Evolutionary conservation across 1,284 basidiomycete genomes (phyloP), one percentile per base, ranked within the genome.

Genomic region (Volvariella volvacea): DNA sequence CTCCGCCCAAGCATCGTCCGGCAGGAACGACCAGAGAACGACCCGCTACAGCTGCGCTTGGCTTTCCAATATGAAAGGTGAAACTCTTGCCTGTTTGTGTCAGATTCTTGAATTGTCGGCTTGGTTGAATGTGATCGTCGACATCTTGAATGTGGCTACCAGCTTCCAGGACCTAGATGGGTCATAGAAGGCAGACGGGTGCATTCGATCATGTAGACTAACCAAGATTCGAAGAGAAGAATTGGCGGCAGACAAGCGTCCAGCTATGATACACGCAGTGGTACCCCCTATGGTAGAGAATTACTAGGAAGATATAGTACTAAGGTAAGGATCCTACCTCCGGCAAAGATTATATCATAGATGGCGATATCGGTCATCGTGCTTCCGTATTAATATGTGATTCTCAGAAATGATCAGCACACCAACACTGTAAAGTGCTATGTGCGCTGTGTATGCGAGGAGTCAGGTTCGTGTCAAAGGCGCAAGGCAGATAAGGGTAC

Each of bases 1-100:
- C 80, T 0, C 81, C 80, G 7, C 80, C 81, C 0, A 83, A 53
- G 36, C 68, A 72, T 33, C 70, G 65, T 0, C 73, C 80, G 28
- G 61, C 57, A 0, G 65, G 63, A 10, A 76, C 65, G 21, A 71
- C 44, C 2, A 62, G 49, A 4, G 63, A 51, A 9, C 79, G 71
- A 14, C 70, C 71, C 10, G 59, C 64, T 14, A 82, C 56, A 0
- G 69, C 60, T 2, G 62, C 48, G 48, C 67, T 74, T 0, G 72
- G 65, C 36, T 67, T 69, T 2, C 62, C 59, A 3, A 58, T 52
- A 43, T 78, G 63, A 47, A 66, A 61, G 2, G 68, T 70, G 37
- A 74, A 59, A 0, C 68, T 72, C 14, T 63, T 67, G 32, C 61
- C 64, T 0, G 59, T 61, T 0, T 64, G 64, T 0, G 53, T 48